Evolutionary conservation across 2,329 filamentous ascomycete genomes (phyloP), one percentile per base, ranked within the genome.

Genomic region (Colletotrichum tamarilloi): DNA sequence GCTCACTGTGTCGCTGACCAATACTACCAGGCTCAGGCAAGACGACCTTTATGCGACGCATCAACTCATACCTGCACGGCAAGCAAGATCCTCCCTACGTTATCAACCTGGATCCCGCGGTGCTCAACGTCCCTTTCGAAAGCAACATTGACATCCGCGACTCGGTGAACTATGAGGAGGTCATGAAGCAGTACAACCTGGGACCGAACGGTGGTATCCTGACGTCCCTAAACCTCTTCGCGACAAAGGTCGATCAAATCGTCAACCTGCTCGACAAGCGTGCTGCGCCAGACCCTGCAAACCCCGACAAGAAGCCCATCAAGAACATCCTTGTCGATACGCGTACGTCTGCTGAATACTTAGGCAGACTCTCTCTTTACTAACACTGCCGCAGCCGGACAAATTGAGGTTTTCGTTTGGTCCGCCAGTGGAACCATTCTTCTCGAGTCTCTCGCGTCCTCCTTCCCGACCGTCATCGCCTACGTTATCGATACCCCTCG

Each of bases 391-490:
- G 7, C 72, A 84, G 82, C 97, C 0, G 97, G 97, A 1, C 97
- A 99, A 84, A 99, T 99, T 77, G 97, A 99, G 81, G 97, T 98
- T 8, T 99, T 99, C 80, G 96, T 99, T 7, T 99, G 97, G 97
- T 97, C 95, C 52, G 97, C 97, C 12, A 97, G 94, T 12, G 97
- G 97, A 38, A 95, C 94, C 72, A 99, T 99, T 77, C 87, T 99
- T 19, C 92, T 99, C 62, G 95, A 97, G 81, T 96, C 94, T 16
- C 88, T 99, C 63, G 97, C 97, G 0, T 97, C 94, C 4, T 95
- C 94, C 0, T 98, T 99, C 81, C 97, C 97, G 0, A 99, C 97
- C 0, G 95, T 99, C 53, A 95, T 99, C 78, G 97, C 97, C 69
- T 99, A 98, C 84, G 90, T 99, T 73, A 98, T 99, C 82, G 97